Conservation (phyloP, 768 basidiomycete genomes). For the Xerocomellus intermedius region DNA sequence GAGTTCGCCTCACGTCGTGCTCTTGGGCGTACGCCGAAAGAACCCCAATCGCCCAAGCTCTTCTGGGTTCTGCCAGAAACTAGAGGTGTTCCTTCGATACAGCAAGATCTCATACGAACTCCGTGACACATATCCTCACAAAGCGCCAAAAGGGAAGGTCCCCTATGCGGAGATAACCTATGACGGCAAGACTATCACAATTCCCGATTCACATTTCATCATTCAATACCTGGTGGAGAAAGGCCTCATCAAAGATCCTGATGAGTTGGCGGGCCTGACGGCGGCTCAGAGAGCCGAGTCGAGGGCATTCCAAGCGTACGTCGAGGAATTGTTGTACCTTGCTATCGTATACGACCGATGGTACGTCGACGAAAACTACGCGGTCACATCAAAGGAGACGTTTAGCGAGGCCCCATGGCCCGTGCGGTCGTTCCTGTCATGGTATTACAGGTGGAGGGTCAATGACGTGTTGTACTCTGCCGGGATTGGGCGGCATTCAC, state of each 20-base stretch:
- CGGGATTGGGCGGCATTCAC: slow-evolving; percentile 34
- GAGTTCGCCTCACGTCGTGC: slow-evolving; percentile 21
- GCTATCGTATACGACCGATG: slow-evolving; percentile 33
- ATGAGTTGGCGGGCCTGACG: slow-evolving; percentile 26
- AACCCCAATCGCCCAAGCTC: slow-evolving; percentile 18
- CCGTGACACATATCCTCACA: slow-evolving; percentile 23
- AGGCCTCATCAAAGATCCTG: slow-evolving; percentile 27
- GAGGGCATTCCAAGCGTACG: slow-evolving; percentile 33
- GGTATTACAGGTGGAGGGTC: slow-evolving; percentile 23
- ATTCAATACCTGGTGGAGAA: slow-evolving; percentile 30
- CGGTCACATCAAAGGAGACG: slow-evolving; percentile 7
- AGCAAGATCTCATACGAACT: slow-evolving; percentile 28
- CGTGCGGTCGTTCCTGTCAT: slow-evolving; percentile 22
- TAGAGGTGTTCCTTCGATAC: slow-evolving; percentile 32
- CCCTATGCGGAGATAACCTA: slow-evolving; percentile 33
- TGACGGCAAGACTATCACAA: slow-evolving; percentile 15
- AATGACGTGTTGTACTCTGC: slow-evolving; percentile 14
- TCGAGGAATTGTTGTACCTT: slow-evolving; percentile 32
- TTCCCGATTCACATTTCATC: slow-evolving; percentile 36
- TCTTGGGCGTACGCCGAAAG: slow-evolving; percentile 27
- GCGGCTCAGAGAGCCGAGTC: slow-evolving; percentile 31
- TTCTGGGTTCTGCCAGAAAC: slow-evolving; percentile 36
- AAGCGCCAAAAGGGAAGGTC: slow-evolving; percentile 34
- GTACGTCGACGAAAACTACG: slow-evolving; percentile 29
- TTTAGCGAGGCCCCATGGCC: slow-evolving; percentile 18